Conservation (phyloP, 306 rosid genomes). For the Purshia tridentata region DNA sequence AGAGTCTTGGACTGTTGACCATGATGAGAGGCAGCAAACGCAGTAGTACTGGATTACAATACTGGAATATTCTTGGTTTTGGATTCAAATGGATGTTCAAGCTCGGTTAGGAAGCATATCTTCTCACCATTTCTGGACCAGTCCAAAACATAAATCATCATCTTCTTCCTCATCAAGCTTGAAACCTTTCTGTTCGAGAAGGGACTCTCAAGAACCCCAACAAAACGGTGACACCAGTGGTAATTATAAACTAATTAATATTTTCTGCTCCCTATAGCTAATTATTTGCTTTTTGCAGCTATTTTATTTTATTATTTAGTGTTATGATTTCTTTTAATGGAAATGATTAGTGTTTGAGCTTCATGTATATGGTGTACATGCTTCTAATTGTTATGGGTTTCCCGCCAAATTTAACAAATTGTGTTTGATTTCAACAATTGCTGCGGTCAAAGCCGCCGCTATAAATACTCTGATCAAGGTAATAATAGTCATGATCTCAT, state of each 20-base stretch:
- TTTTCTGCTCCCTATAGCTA: background rate
- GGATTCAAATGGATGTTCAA: conserved; percentile 52
- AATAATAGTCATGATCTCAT: too few species aligned
- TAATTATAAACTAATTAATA: background rate
- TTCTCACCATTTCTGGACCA: conserved; percentile 39
- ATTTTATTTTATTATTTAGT: too few species aligned
- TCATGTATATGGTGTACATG: too few species aligned
- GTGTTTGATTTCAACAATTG: too few species aligned
- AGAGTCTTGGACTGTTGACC: background rate
- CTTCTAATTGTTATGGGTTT: too few species aligned
- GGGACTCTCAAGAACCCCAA: conserved; percentile 45
- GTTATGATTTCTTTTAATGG: too few species aligned
- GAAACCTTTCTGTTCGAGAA: conserved; percentile 44
- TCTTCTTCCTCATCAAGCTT: conserved; percentile 27
- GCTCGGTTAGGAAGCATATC: conserved; percentile 39
- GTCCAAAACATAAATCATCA: conserved; percentile 14
- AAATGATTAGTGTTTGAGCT: background rate
- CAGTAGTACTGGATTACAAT: background rate
- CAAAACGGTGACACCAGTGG: conserved; percentile 37
- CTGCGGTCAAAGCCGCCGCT: too few species aligned
- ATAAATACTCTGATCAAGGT: too few species aligned
- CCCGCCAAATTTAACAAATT: too few species aligned
- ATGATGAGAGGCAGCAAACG: too few species aligned
- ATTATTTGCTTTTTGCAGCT: background rate
- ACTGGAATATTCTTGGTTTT: conserved; percentile 17